Percentiles rank a stretch among this genome's conserved stretches.
These are phyloP conservation scores for Hypoxylon sp. DNA, from an alignment of 2,329 filamentous ascomycete genomes.

Conservation along the genomic window DNA sequence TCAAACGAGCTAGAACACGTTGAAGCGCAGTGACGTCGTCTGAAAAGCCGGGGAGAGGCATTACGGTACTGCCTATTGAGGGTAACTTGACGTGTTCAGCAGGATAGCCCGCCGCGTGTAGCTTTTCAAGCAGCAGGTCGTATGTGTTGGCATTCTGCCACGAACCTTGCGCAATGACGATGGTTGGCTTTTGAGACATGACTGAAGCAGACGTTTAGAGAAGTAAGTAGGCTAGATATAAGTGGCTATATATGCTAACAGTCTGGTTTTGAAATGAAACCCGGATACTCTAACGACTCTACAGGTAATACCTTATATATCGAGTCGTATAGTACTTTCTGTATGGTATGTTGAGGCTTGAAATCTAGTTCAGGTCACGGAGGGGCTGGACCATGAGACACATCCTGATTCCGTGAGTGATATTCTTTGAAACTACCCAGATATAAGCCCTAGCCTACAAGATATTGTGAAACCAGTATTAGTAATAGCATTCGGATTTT, in stretches of 20 bases:
- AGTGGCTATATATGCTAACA: not conserved
- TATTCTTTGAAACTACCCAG: not conserved
- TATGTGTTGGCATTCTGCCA: slow-evolving; percentile 1
- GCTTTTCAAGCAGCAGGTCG: slow-evolving; percentile 12
- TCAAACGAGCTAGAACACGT: slow-evolving; percentile 8
- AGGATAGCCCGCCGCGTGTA: slow-evolving; percentile 14
- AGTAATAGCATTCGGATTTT: not conserved
- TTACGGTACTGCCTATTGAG: slow-evolving; percentile 15
- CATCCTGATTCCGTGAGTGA: not conserved
- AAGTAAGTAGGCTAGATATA: not conserved
- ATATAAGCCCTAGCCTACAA: not conserved
- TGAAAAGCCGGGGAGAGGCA: slow-evolving; percentile 14
- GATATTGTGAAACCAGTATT: not conserved
- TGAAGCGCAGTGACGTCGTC: slow-evolving; percentile 21
- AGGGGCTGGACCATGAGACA: not conserved
- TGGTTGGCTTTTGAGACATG: slow-evolving; percentile 12
- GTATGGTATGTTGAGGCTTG: not conserved
- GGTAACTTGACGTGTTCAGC: slow-evolving; percentile 24
- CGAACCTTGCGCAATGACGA: slow-evolving; percentile 15
- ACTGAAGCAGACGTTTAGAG: no score
- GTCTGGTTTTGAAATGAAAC: not conserved
- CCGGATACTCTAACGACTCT: not conserved
- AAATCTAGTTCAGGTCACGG: not conserved
- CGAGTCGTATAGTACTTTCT: not conserved
- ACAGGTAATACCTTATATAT: not conserved